A percentile compares a stretch with the other conserved stretches of the same genome.
Evolutionary conservation across 2,329 filamentous ascomycete genomes (phyloP).

Genomic region (Diaporthe sp.): DNA sequence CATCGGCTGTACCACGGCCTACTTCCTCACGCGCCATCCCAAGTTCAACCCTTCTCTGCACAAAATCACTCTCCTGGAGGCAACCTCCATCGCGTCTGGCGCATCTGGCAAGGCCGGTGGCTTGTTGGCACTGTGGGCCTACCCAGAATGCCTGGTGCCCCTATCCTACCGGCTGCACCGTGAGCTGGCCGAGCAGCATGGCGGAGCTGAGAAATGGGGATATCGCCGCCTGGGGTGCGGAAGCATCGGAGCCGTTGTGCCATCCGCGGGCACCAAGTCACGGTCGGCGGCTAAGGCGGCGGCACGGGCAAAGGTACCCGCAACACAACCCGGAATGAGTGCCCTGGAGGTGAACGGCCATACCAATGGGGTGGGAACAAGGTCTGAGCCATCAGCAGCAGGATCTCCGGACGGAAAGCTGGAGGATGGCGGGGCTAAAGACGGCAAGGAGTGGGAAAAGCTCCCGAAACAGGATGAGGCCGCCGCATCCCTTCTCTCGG

Average conservation of each 20-base stretch:
- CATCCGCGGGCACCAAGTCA: slow-evolving; percentile 50
- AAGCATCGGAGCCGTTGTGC: slow-evolving; percentile 56
- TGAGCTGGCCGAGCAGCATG: slow-evolving; percentile 86
- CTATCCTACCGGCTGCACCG: slow-evolving; percentile 87
- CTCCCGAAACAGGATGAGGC: slow-evolving; percentile 70
- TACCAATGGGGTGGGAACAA: slow-evolving; percentile 11
- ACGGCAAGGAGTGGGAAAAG: slow-evolving; percentile 68
- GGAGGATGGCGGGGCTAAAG: slow-evolving; percentile 38
- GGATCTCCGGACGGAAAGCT: background rate
- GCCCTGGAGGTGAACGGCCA: slow-evolving; percentile 25
- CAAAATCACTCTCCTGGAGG: slow-evolving; percentile 88
- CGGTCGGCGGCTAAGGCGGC: slow-evolving; percentile 48
- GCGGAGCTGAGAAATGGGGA: slow-evolving; percentile 84
- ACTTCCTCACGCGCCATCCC: slow-evolving; percentile 89
- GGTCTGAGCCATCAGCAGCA: background rate
- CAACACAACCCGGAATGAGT: slow-evolving; percentile 27
- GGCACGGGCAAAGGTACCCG: slow-evolving; percentile 39
- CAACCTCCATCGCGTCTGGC: slow-evolving; percentile 85
- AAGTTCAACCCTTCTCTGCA: slow-evolving; percentile 81
- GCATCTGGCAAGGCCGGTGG: slow-evolving; percentile 96
- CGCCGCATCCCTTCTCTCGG: slow-evolving; percentile 61
- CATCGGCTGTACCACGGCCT: slow-evolving; percentile 91
- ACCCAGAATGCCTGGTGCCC: slow-evolving; percentile 85
- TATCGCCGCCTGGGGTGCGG: slow-evolving; percentile 86
- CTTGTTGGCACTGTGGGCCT: slow-evolving; percentile 91